Evolutionary conservation across 495 filamentous ascomycete species (phyloP).

Genomic region (Neurospora tetraspora): DNA sequence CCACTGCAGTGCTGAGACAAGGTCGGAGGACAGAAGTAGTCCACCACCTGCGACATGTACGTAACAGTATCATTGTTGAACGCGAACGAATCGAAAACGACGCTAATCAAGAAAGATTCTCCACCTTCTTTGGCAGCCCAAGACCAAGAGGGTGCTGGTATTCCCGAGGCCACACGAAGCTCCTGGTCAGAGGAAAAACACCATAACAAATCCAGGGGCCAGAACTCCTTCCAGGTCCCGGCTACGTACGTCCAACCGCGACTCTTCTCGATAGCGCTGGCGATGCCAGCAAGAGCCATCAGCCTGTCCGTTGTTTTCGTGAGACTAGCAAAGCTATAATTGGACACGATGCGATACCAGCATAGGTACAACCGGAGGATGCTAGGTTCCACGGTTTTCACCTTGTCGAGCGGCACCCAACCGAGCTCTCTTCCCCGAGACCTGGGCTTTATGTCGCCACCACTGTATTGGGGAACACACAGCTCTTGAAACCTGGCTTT

Average conservation of each 20-base stretch:
- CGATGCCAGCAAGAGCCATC: not conserved
- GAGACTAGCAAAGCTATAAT: not conserved
- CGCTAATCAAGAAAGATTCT: not conserved
- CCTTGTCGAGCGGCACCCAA: not conserved
- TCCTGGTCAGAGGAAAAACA: not conserved
- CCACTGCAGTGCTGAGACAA: not conserved
- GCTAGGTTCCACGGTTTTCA: not conserved
- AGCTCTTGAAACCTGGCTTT: not conserved
- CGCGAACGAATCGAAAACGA: rapidly evolving
- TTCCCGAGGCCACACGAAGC: not conserved
- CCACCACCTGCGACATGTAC: not conserved
- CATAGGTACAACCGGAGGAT: not conserved
- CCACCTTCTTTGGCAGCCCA: not conserved
- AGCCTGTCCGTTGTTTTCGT: not conserved
- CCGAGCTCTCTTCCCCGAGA: not conserved
- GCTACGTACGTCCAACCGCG: not conserved
- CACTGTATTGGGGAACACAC: not conserved
- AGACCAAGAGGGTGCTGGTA: not conserved
- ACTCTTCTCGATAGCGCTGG: not conserved
- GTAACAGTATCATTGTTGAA: not conserved
- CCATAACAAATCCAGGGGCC: not conserved
- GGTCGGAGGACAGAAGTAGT: not conserved
- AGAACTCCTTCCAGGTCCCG: not conserved
- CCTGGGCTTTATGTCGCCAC: not conserved
- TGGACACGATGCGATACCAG: not conserved